Conservation (phyloP, 2,329 filamentous ascomycete genomes). For the Exophiala dermatitidis region DNA sequence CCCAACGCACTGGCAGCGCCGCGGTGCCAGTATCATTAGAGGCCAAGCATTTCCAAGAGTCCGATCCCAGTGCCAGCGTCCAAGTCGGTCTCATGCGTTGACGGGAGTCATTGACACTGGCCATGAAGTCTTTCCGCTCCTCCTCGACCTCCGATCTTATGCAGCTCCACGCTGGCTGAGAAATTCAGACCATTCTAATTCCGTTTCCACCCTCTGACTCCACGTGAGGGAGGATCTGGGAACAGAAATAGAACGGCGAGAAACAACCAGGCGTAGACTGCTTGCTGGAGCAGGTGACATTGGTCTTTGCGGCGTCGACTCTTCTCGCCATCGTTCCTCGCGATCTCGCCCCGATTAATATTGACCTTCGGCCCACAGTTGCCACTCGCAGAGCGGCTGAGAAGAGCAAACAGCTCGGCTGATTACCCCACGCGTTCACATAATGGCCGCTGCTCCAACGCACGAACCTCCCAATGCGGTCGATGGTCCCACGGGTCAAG, state of each 20-base stretch:
- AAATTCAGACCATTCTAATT: neutral
- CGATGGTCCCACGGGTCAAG: constrained; percentile 8
- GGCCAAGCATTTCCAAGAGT: constrained; percentile 20
- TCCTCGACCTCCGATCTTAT: constrained; percentile 21
- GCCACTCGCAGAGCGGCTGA: neutral
- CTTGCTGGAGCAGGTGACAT: constrained; percentile 14
- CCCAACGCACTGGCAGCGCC: neutral
- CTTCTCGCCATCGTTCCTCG: neutral
- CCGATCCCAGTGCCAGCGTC: constrained; percentile 1
- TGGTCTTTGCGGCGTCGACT: neutral
- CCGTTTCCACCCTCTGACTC: neutral
- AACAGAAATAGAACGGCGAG: neutral
- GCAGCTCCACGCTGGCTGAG: constrained; percentile 25
- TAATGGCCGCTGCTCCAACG: constrained; percentile 12
- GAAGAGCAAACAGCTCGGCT: neutral
- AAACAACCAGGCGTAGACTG: constrained; percentile 9
- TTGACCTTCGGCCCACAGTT: constrained; percentile 6
- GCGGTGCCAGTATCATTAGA: neutral
- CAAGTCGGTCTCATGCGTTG: constrained; percentile 8
- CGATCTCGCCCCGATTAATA: neutral
- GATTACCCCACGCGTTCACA: constrained; percentile 12
- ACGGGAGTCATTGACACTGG: constrained; percentile 5
- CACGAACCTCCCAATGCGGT: constrained; percentile 7
- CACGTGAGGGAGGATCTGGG: neutral
- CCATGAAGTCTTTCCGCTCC: constrained; percentile 16